Percentiles rank a stretch among this genome's conserved stretches.
Conservation (phyloP, 805 yeast genomes). For the Hanseniaspora osmophila region DNA sequence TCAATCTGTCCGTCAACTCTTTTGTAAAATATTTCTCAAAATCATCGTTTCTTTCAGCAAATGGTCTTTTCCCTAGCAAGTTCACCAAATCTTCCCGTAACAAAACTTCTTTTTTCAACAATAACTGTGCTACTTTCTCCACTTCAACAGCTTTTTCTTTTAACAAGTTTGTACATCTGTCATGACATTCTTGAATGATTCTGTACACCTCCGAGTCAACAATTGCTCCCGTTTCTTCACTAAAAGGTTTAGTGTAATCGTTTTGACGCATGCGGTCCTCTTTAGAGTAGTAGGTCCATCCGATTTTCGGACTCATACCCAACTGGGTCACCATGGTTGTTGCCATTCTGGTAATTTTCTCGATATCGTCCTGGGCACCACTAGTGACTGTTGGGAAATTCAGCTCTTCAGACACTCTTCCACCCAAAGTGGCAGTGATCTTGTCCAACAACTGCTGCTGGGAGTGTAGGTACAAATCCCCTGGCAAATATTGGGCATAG, state of each 20-base stretch:
- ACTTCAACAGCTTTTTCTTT: slow-evolving; percentile 60
- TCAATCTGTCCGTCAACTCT: slow-evolving; percentile 15
- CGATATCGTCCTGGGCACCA: slow-evolving; percentile 88
- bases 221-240: slow-evolving; percentile 69
- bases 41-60: slow-evolving; percentile 81
- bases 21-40: slow-evolving; percentile 31
- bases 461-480: slow-evolving; percentile 68
- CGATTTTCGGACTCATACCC: slow-evolving; percentile 79
- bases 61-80: slow-evolving; percentile 82
- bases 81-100: slow-evolving; percentile 90
- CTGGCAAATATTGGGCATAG: slow-evolving; percentile 90
- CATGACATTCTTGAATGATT: slow-evolving; percentile 64
- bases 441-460: slow-evolving; percentile 66
- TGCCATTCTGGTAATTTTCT: slow-evolving; percentile 81
- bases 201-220: slow-evolving; percentile 77
- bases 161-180: slow-evolving; percentile 53
- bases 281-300: slow-evolving; percentile 44
- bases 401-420: slow-evolving; percentile 81
- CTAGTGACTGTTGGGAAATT: slow-evolving; percentile 79
- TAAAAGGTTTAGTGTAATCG: slow-evolving; percentile 70
- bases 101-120: slow-evolving; percentile 74
- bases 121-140: slow-evolving; percentile 73
- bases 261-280: slow-evolving; percentile 27
- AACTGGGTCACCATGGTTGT: slow-evolving; percentile 75
- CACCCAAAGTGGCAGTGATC: slow-evolving; percentile 91